These are phyloP conservation scores for Senecio squalidus DNA, from an alignment of 140 eudicot genomes.

Conservation along the genomic window DNA sequence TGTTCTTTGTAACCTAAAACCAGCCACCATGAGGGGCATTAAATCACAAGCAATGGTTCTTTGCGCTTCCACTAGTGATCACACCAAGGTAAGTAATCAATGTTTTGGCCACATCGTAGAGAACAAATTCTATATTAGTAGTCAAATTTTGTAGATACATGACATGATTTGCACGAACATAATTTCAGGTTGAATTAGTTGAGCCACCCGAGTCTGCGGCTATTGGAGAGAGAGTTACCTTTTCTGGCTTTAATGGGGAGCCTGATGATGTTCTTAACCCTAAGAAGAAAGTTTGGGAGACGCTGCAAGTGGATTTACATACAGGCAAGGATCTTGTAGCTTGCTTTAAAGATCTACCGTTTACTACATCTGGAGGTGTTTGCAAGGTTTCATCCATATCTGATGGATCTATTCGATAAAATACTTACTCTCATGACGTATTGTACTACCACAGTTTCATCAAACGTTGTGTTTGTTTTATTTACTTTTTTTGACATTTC, in stretches of 20 bases:
- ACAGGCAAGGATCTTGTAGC: conserved; percentile 69
- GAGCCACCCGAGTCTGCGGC: conserved; percentile 74
- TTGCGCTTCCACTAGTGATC: conserved; percentile 70
- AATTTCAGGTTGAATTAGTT: conserved; percentile 78
- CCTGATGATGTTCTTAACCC: conserved; percentile 89
- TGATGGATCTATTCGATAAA: conserved; percentile 54
- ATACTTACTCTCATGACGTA: background rate
- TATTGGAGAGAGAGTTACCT: conserved; percentile 66
- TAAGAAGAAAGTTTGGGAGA: conserved; percentile 91
- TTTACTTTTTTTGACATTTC: conserved; percentile 8
- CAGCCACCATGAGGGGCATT: conserved; percentile 92
- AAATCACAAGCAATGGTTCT: conserved; percentile 99
- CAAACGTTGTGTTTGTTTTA: background rate
- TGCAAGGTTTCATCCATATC: conserved; percentile 71
- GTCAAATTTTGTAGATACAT: background rate
- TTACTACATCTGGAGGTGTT: conserved; percentile 85
- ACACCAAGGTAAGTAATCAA: conserved; percentile 51
- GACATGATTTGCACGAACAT: background rate
- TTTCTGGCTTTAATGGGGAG: conserved; percentile 61
- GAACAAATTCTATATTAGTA: background rate
- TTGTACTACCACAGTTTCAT: conserved; percentile 5
- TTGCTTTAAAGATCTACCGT: conserved; percentile 62
- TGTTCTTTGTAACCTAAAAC: conserved; percentile 93
- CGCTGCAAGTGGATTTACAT: conserved; percentile 66
- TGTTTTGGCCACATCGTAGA: background rate